Evolutionary conservation across 257 asterid genomes (phyloP), one percentile per base, ranked within the genome.

Genomic region (Apocynum venetum): DNA sequence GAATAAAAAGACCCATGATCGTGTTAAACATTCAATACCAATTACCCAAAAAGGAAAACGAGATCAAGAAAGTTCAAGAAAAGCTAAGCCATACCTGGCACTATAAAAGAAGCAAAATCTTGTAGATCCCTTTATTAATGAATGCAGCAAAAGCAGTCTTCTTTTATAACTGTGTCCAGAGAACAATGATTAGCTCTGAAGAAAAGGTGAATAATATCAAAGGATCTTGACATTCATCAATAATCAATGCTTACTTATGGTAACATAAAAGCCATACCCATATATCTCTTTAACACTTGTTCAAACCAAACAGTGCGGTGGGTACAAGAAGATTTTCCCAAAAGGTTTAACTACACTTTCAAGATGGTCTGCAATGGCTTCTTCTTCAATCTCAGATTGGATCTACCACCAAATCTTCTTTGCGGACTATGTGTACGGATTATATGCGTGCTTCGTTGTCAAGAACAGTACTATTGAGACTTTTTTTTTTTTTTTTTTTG

Each of bases 261-360:
- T 17, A 17, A 11, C 63, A 49, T 20, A 25, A 44, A 64, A 64
- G 70, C 47, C 46, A 14, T 17, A 47, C 49, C 20, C 11, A 60
- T 2, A 2, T 36, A 66, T 35, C 8, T 17, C 17, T 17, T 36
- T 46, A 4, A 11, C 35, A 41, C 63, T 38, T 65, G 51, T 8
- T 8, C 35, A 61, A 46, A 59, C 8, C 5, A 36, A 11, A 40
- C 38, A 19, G 15, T 31, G 40, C 35, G 87, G 89, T 79, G 83
- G 92, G 84, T 84, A 75, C 53, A 74, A 74, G 88, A 80, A 61
- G 73, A 75, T 83, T 83, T 78, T 78, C 72, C 52, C 14, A 48
- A 82, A 72, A 83, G 94, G 89, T 87, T 70, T 72, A 83, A 85
- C 41, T 87, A 75, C 70, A 77, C 86, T 89, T 66, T 86, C 92